A percentile compares a stretch with the other conserved stretches of the same genome.
Evolutionary conservation across 2,329 filamentous ascomycete genomes (phyloP).

Genomic region (Leptographium galeiforme): DNA sequence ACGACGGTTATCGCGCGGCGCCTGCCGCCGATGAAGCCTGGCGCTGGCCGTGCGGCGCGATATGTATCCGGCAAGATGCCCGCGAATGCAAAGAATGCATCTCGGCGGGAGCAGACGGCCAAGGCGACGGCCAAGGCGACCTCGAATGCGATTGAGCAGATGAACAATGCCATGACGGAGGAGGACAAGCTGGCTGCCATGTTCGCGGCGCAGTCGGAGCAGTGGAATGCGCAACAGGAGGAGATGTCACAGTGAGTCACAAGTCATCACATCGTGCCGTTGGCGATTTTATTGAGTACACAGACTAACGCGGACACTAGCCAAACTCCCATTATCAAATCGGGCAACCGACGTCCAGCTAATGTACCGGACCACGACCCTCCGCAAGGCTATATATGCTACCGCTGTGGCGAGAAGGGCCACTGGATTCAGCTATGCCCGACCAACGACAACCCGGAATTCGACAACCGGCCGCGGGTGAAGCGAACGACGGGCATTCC

Average conservation of each 20-base stretch:
- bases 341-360: conserved; percentile 49
- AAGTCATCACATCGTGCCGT: neutral
- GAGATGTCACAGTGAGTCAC: conserved; percentile 66
- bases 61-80: conserved; percentile 97
- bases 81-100: conserved; percentile 67
- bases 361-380: conserved; percentile 87
- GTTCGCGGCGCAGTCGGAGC: conserved; percentile 76
- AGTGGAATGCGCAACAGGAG: conserved; percentile 88
- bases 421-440: conserved; percentile 98
- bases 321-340: conserved; percentile 49
- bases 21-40: conserved; percentile 69
- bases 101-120: conserved; percentile 48
- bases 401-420: conserved; percentile 92
- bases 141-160: conserved; percentile 45
- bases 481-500: conserved; percentile 97
- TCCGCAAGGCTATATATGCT: conserved; percentile 88
- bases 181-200: conserved; percentile 90
- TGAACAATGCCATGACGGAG: conserved; percentile 74
- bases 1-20: conserved; percentile 86
- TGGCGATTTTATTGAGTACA: neutral
- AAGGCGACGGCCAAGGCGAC: conserved; percentile 46
- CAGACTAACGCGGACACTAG: conserved; percentile 26
- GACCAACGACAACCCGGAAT: conserved; percentile 95
- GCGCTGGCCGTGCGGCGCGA: conserved; percentile 79
- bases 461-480: conserved; percentile 82